Evolutionary conservation across 2,329 filamentous ascomycete genomes (phyloP), one percentile per base, ranked within the genome.

Genomic region (Calonectria henricotiae): DNA sequence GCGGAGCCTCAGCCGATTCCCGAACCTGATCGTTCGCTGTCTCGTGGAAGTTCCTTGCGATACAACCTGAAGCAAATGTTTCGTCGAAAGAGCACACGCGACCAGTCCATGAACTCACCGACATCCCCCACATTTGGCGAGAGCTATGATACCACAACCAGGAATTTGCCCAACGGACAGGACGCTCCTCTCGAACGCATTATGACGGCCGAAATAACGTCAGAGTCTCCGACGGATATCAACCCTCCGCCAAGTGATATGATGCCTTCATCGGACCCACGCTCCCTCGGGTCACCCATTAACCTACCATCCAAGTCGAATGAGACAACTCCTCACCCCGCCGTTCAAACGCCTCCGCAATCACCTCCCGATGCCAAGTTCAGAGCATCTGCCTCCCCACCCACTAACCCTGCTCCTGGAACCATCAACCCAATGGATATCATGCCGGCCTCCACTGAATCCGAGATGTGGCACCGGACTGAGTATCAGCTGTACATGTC

Each of bases 391-490:
- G 76, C 80, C 60, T 79, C 78, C 23, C 78, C 81, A 51, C 78
- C 82, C 13, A 65, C 68, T 5, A 73, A 81, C 58, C 80, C 85
- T 41, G 81, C 83, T 1, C 83, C 84, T 3, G 85, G 85, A 39
- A 88, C 86, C 4, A 86, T 87, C 11, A 88, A 88, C 46, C 87
- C 87, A 0, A 87, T 87, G 84, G 85, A 87, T 60, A 85, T 89
- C 35, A 88, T 88, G 87, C 85, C 83, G 5, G 79, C 83, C 3
- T 80, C 79, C 17, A 83, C 82, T 4, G 77, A 83, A 68, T 79
- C 79, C 8, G 83, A 84, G 68, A 67, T 81, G 32, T 82, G 80
- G 78, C 78, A 84, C 62, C 76, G 79, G 41, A 83, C 80, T 17
- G 82, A 83, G 69, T 80, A 82, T 65, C 78, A 83, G 66, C 75